Base-by-base conservation (phyloP, 2,329 filamentous ascomycete genomes). In the Pseudophaeomoniella oleicola region DNA sequence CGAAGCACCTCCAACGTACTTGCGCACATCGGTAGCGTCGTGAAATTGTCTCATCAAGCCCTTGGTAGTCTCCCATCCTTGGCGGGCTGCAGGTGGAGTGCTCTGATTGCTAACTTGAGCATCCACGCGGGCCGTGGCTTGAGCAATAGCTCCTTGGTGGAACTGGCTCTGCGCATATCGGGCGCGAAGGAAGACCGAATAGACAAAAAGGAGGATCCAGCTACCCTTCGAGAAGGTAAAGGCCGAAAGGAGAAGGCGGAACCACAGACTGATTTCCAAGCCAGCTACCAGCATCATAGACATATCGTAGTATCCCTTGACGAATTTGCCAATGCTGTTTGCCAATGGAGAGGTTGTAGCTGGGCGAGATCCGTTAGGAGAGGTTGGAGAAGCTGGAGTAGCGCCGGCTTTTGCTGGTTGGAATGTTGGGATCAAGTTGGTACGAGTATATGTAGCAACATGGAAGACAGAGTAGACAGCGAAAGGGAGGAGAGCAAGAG, bases 381-480 rank as follows among this genome's bases (percentile, higher is more conserved):
- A 70, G 37, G 70, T 62, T 36, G 69, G 66, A 30, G 71, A 67
- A 29, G 72, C 60, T 11, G 72, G 55, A 22, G 71, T 60, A 22
- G 66, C 51, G 44, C 65, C 57, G 32, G 55, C 53, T 46, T 70
- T 66, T 41, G 77, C 71, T 12, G 86, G 83, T 52, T 81, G 71
- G 50, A 98, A 56, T 44, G 83, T 85, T 42, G 90, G 90, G 50
- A 98, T 81, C 46, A 98, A 64, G 66, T 93, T 93, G 58, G 82
- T 81, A 59, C 90, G 86, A 46, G 82, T 83, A 66, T 98, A 98
- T 46, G 90, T 96, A 43, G 87, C 84, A 49, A 96, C 86, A 65
- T 98, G 90, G 78, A 98, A 98, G 61, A 96, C 63, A 40, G 88
- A 96, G 74, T 96, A 98, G 61, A 98, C 84, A 50, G 78, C 79